Percentiles rank a stretch among this genome's conserved stretches.
Conservation (phyloP, 75 land plant species). For the Cunninghamia lanceolata region DNA sequence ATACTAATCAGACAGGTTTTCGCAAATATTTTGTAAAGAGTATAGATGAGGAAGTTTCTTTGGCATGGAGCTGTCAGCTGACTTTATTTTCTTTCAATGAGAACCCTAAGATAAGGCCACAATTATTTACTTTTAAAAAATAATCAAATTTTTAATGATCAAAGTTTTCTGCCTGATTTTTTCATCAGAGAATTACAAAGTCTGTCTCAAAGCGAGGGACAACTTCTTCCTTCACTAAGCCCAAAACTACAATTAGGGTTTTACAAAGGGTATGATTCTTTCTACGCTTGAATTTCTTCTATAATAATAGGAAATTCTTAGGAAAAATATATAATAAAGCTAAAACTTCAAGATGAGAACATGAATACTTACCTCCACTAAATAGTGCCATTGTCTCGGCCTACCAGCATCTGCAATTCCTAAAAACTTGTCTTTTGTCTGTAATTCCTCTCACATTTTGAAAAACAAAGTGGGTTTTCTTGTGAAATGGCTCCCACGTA, state of each 20-base stretch:
- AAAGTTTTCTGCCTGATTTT: background rate
- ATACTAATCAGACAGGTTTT: background rate
- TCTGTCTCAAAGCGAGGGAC: background rate
- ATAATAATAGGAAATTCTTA: background rate
- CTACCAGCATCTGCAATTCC: too few species aligned
- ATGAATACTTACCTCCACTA: conserved; percentile 1
- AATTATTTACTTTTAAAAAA: too few species aligned
- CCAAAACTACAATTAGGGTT: background rate
- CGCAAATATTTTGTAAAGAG: background rate
- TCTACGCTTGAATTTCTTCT: too few species aligned
- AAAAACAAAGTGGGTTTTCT: too few species aligned
- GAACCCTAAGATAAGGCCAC: background rate
- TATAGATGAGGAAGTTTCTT: background rate
- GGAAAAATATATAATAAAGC: background rate
- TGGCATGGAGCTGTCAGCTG: background rate
- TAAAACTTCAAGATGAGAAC: too few species aligned
- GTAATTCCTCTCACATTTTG: too few species aligned
- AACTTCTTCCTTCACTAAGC: background rate
- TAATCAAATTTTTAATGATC: background rate
- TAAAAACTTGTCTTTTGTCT: too few species aligned
- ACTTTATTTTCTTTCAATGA: background rate
- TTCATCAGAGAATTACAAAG: background rate
- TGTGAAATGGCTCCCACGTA: background rate
- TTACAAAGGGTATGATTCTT: too few species aligned
- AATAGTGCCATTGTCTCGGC: too few species aligned